phyloP scores from a whole-genome alignment of 1,284 basidiomycete species.

The Ganoderma resinaceum region DNA sequence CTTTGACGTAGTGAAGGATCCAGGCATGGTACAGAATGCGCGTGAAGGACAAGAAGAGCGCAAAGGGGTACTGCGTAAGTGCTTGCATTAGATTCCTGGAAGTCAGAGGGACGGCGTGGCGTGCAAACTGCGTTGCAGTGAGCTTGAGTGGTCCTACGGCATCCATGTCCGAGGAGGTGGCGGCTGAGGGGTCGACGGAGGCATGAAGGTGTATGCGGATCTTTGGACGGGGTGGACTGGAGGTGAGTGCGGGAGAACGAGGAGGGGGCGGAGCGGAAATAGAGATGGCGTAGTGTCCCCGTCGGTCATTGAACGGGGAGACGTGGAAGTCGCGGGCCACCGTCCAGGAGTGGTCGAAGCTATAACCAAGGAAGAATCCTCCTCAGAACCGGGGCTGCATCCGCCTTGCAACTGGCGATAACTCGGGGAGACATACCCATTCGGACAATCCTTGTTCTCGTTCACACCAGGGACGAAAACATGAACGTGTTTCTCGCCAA shows the following conservation, averaged over 20 bases:
- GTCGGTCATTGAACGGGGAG: constrained; percentile 82
- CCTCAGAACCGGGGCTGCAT: neutral
- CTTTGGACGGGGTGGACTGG: constrained; percentile 43
- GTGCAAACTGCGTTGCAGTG: constrained; percentile 51
- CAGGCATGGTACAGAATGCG: constrained; percentile 75
- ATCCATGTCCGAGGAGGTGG: neutral
- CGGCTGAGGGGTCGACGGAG: constrained; percentile 1
- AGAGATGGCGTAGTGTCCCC: constrained; percentile 69
- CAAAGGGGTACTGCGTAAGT: constrained; percentile 58
- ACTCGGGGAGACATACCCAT: constrained; percentile 44
- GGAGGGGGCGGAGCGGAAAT: constrained; percentile 54
- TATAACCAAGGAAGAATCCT: constrained; percentile 26
- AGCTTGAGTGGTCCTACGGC: constrained; percentile 54
- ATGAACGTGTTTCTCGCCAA: constrained; percentile 75
- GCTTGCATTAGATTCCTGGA: constrained; percentile 49
- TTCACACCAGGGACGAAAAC: constrained; percentile 55
- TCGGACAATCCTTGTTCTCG: constrained; percentile 46
- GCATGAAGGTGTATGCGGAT: constrained; percentile 55
- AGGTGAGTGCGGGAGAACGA: constrained; percentile 36
- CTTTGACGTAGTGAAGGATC: constrained; percentile 70
- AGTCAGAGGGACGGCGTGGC: constrained; percentile 50
- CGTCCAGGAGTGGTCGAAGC: constrained; percentile 75
- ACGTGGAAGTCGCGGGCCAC: constrained; percentile 80
- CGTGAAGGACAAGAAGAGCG: constrained; percentile 63
- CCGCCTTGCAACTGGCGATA: no score